phyloP scores from a whole-genome alignment of 345 rosid genomes.

The Nasturtium officinale region DNA sequence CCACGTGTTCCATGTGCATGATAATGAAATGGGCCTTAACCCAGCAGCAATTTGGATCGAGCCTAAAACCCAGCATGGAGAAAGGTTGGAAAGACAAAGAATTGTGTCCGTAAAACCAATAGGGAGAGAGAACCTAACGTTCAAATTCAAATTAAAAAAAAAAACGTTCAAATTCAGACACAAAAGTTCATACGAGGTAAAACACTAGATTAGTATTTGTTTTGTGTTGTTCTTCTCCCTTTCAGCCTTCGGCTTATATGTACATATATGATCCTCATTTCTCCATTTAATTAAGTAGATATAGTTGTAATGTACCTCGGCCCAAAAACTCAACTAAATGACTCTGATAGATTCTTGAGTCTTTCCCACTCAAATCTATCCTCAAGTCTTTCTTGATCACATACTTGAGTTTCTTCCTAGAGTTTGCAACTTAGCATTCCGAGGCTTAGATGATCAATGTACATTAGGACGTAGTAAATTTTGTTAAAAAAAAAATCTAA shows the following conservation, averaged over 20 bases:
- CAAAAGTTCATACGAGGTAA: background rate
- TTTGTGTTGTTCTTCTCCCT: background rate
- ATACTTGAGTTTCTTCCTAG: background rate
- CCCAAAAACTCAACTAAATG: background rate
- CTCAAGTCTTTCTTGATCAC: background rate
- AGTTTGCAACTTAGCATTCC: background rate
- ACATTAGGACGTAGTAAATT: background rate
- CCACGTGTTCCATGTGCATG: slow-evolving; percentile 11
- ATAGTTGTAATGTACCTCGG: background rate
- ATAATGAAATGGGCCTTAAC: background rate
- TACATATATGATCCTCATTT: background rate
- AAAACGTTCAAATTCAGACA: slow-evolving; percentile 1
- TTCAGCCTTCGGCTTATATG: no score
- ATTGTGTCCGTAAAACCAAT: background rate
- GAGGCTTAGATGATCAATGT: background rate
- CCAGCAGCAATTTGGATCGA: background rate
- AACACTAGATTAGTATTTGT: background rate
- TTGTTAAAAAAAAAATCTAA: background rate
- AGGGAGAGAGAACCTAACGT: background rate
- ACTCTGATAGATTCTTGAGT: background rate
- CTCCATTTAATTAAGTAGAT: background rate
- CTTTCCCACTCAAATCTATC: no score
- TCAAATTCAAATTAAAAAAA: no score
- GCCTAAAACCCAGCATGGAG: background rate
- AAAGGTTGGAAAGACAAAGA: background rate